Conservation (phyloP, 2,329 filamentous ascomycete species). For the Diplocarpon rosae region DNA sequence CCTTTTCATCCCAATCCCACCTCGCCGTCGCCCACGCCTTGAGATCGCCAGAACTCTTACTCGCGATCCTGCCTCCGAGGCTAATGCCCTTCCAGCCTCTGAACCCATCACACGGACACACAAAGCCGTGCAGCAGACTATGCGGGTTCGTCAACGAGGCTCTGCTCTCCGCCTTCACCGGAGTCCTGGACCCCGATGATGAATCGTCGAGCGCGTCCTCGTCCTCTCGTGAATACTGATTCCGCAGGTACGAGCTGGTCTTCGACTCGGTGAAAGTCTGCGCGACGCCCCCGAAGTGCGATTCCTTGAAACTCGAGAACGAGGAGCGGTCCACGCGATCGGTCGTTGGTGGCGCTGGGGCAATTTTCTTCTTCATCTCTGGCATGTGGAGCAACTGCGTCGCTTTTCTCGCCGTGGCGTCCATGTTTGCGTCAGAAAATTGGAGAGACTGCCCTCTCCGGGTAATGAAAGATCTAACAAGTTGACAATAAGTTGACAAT, state of each 20-base stretch:
- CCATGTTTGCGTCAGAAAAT: neutral
- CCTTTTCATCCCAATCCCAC: conserved; percentile 32
- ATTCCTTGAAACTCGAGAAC: conserved; percentile 27
- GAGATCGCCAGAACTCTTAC: conserved; percentile 50
- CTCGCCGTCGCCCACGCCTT: conserved; percentile 40
- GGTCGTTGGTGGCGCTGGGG: conserved; percentile 7
- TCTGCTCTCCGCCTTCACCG: conserved; percentile 2
- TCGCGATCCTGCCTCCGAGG: conserved; percentile 43
- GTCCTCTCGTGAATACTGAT: conserved; percentile 28
- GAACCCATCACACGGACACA: conserved; percentile 46
- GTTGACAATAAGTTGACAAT: too few relatives aligned
- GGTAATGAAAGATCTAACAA: neutral
- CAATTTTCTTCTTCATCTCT: conserved; percentile 4
- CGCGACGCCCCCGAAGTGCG: conserved; percentile 30
- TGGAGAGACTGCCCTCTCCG: neutral
- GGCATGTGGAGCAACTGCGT: conserved; percentile 1
- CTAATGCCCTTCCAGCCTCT: conserved; percentile 53
- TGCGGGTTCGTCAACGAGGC: conserved; percentile 33
- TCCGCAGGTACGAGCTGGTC: conserved; percentile 39
- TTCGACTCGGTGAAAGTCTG: conserved; percentile 55
- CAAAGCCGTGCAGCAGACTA: conserved; percentile 46
- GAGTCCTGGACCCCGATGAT: conserved; percentile 20
- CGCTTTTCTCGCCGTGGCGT: conserved; percentile 7
- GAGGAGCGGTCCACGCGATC: conserved; percentile 24
- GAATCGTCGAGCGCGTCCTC: conserved; percentile 39